Base-by-base conservation (phyloP, 257 asterid genomes). In the Nicotiana attenuata region DNA sequence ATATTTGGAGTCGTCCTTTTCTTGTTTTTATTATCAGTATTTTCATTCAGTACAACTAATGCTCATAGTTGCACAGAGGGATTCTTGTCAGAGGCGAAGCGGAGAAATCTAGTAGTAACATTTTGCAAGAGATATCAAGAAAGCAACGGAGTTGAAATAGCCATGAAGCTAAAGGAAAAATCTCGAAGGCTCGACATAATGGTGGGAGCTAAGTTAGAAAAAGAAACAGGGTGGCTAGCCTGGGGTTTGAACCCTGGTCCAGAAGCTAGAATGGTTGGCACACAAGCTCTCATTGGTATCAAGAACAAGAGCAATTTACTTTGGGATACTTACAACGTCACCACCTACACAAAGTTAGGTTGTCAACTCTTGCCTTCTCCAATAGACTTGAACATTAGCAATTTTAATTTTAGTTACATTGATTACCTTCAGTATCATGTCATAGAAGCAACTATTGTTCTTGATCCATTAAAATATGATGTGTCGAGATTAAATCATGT, bases 191-290 rank as follows among this genome's bases (percentile, higher is more conserved):
- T 92, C 0, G 89, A 90, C 68, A 77, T 92, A 13, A 87, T 89
- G 10, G 82, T 89, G 55, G 93, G 92, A 4, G 88, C 91, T 5
- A 83, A 31, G 88, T 78, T 91, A 1, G 16, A 55, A 0, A 31
- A 19, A 5, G 81, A 80, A 2, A 55, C 84, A 5, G 91, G 89
- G 28, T 92, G 97, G 97, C 66, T 92, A 3, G 95, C 97, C 0
- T 92, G 95, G 97, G 97, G 97, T 31, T 55, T 92, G 77, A 92
- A 92, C 85, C 95, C 92, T 15, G 87, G 82, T 0, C 9, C 7
- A 11, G 84, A 83, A 14, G 89, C 86, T 20, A 80, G 60, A 38
- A 92, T 92, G 97, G 84, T 83, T 15, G 95, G 91, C 35, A 91
- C 97, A 22, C 83, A 83, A 52, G 93, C 97, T 57, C 85, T 91